phyloP scores from a whole-genome alignment of 225 moss, liverwort and hornwort species.

The Marchantia paleacea region DNA sequence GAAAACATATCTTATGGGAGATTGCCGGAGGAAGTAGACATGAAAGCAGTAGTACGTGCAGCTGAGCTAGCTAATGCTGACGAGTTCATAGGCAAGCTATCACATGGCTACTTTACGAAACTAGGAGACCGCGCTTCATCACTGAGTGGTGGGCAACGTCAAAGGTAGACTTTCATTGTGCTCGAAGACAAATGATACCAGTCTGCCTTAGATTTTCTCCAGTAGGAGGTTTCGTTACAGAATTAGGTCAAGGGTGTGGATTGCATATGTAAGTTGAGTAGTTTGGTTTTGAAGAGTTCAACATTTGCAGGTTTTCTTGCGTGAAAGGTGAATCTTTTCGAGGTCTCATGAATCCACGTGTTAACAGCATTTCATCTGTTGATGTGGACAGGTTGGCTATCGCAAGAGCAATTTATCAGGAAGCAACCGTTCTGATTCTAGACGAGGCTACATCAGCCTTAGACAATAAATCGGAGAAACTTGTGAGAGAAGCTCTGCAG shows the following conservation, averaged over 20 bases:
- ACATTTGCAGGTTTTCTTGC: no score
- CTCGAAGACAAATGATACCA: no score
- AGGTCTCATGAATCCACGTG: no score
- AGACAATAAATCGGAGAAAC: constrained; percentile 90
- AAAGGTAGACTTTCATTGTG: constrained; percentile 48
- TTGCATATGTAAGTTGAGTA: no score
- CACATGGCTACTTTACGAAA: constrained; percentile 74
- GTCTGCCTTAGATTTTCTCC: no score
- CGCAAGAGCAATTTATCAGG: constrained; percentile 91
- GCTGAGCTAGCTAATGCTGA: constrained; percentile 85
- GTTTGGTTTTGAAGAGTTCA: no score
- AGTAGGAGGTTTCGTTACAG: no score
- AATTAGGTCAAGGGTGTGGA: no score
- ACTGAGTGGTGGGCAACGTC: constrained; percentile 93
- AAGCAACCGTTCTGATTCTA: constrained; percentile 79
- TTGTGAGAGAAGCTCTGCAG: constrained; percentile 85
- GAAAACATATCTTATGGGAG: constrained; percentile 96
- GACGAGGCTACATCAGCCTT: constrained; percentile 99
- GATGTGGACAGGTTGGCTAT: constrained; percentile 72
- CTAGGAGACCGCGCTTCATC: constrained; percentile 89
- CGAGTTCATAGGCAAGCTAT: constrained; percentile 72
- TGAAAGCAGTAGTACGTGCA: constrained; percentile 60
- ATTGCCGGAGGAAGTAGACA: constrained; percentile 55
- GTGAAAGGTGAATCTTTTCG: no score
- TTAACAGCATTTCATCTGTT: not conserved